These are phyloP conservation scores for Geoglossum cookeanum DNA, from an alignment of 2,329 filamentous ascomycete species.

Conservation along the genomic window DNA sequence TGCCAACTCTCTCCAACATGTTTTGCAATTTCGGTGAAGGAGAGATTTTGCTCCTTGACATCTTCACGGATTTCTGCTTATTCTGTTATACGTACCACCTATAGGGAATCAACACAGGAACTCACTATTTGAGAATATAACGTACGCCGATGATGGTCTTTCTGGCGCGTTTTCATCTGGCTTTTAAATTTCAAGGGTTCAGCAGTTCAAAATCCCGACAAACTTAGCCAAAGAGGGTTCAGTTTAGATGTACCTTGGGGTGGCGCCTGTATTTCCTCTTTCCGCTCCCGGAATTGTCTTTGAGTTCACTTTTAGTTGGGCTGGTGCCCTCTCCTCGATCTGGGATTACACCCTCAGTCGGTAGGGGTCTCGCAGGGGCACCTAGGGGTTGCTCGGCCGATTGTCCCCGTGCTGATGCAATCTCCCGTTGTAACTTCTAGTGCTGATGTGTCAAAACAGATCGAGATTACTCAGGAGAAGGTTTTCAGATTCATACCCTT, in stretches of 20 bases:
- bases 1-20: constrained; percentile 71
- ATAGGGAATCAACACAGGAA: constrained; percentile 10
- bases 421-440: constrained; percentile 66
- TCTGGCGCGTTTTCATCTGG: constrained; percentile 63
- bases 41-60: constrained; percentile 54
- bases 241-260: constrained; percentile 39
- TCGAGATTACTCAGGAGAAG: neutral
- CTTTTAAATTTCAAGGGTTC: constrained; percentile 24
- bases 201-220: neutral
- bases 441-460: neutral
- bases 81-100: constrained; percentile 5
- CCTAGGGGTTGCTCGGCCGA: constrained; percentile 26
- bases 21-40: constrained; percentile 71
- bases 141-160: constrained; percentile 63
- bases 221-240: neutral
- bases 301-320: constrained; percentile 30
- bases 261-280: constrained; percentile 65
- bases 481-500: constrained; percentile 37
- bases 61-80: constrained; percentile 52
- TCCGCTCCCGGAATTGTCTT: constrained; percentile 28
- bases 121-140: constrained; percentile 70
- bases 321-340: constrained; percentile 2
- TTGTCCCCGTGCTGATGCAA: constrained; percentile 52
- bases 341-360: constrained; percentile 31
- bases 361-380: constrained; percentile 23